A percentile compares a stretch with the other conserved stretches of the same genome.
Conservation (phyloP, 1,284 basidiomycete species). For the Pascua sp. region DNA sequence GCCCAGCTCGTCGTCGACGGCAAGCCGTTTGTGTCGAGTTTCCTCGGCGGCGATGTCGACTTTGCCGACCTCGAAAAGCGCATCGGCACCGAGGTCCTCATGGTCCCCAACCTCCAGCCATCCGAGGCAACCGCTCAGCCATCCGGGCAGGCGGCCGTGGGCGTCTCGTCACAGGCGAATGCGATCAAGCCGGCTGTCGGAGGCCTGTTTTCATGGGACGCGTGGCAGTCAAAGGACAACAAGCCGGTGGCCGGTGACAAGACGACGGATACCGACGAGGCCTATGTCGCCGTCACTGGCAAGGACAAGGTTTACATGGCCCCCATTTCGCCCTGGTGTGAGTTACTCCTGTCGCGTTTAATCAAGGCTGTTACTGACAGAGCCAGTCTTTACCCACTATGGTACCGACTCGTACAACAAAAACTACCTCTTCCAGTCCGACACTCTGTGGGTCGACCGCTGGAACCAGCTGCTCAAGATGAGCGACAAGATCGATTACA, state of each 20-base stretch:
- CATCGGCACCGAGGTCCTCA: conserved; percentile 34
- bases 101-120: conserved; percentile 38
- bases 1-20: conserved; percentile 38
- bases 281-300: conserved; percentile 25
- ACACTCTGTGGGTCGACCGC: conserved; percentile 45
- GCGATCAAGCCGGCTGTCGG: conserved; percentile 19
- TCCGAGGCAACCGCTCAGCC: conserved; percentile 1
- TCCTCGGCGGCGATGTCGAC: conserved; percentile 47
- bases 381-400: conserved; percentile 46
- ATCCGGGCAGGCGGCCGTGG: too few species aligned
- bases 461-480: conserved; percentile 47
- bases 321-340: conserved; percentile 46
- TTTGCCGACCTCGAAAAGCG: conserved; percentile 27
- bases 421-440: conserved; percentile 49
- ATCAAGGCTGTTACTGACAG: background rate
- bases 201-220: conserved; percentile 47
- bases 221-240: conserved; percentile 46
- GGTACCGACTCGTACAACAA: conserved; percentile 45
- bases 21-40: conserved; percentile 44
- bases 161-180: background rate
- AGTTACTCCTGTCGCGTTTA: conserved; percentile 5
- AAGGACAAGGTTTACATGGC: conserved; percentile 44
- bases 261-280: conserved; percentile 30
- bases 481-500: conserved; percentile 23
- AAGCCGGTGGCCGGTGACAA: conserved; percentile 31